Percentiles rank a stretch among this genome's conserved stretches.
These are phyloP conservation scores for Yamadazyma nakazawae DNA, from an alignment of 805 yeast genomes.

Conservation along the genomic window DNA sequence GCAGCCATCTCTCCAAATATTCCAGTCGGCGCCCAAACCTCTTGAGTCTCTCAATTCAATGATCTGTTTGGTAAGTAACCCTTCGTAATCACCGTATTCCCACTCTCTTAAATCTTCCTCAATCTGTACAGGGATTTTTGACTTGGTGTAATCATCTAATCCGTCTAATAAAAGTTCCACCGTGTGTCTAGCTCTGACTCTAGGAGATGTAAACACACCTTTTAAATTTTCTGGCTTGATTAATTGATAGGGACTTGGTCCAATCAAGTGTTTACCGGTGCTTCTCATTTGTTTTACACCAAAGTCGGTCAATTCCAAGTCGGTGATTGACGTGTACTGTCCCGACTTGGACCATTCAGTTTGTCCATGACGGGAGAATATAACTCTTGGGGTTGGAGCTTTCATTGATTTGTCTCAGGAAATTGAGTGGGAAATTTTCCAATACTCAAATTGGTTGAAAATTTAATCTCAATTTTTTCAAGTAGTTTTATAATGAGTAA, in stretches of 20 bases:
- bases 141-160: constrained; percentile 41
- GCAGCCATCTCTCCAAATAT: constrained; percentile 90
- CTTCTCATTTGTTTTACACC: constrained; percentile 75
- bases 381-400: constrained; percentile 58
- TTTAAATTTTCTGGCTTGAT: constrained; percentile 63
- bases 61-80: constrained; percentile 67
- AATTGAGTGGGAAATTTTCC: neutral
- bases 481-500: constrained; percentile 26
- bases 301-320: constrained; percentile 68
- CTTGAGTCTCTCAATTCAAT: constrained; percentile 46
- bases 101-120: constrained; percentile 84
- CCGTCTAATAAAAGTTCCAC: constrained; percentile 57
- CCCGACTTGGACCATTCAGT: constrained; percentile 96
- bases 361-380: constrained; percentile 81
- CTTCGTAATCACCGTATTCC: constrained; percentile 97
- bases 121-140: constrained; percentile 42
- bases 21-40: constrained; percentile 51
- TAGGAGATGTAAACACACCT: constrained; percentile 74
- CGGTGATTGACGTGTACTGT: constrained; percentile 86
- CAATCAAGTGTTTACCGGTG: constrained; percentile 71
- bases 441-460: neutral
- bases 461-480: neutral
- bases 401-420: constrained; percentile 5
- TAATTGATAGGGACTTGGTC: constrained; percentile 47
- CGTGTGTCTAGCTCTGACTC: constrained; percentile 76